These are phyloP conservation scores for Aspergillus funiculosus DNA, from an alignment of 495 filamentous ascomycete species.

Conservation along the genomic window DNA sequence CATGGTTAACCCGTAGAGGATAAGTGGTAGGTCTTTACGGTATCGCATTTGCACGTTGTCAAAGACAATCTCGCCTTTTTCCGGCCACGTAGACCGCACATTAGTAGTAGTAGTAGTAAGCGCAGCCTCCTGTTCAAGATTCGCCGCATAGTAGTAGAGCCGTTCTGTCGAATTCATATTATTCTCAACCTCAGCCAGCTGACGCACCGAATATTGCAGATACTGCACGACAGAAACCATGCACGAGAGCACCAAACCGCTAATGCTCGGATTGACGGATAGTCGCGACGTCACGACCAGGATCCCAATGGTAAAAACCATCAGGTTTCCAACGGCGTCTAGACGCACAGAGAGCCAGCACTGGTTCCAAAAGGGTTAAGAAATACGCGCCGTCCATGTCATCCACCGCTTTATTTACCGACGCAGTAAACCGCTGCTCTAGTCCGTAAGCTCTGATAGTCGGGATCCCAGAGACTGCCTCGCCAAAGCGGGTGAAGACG, in stretches of 20 bases:
- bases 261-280: conserved; percentile 67
- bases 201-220: conserved; percentile 96
- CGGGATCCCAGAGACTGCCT: conserved; percentile 85
- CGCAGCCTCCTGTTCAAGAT: conserved; percentile 91
- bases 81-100: conserved; percentile 77
- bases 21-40: conserved; percentile 54
- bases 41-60: conserved; percentile 90
- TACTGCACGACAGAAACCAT: conserved; percentile 92
- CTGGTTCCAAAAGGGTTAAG: conserved; percentile 89
- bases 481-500: conserved; percentile 97
- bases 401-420: conserved; percentile 97
- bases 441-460: conserved; percentile 94
- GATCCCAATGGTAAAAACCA: conserved; percentile 79
- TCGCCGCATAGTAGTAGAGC: conserved; percentile 85
- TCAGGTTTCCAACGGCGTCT: conserved; percentile 90
- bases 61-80: conserved; percentile 81
- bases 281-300: conserved; percentile 70
- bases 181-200: conserved; percentile 97
- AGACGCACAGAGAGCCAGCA: conserved; percentile 91
- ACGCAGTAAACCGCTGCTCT: conserved; percentile 74
- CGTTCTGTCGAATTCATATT: conserved; percentile 98
- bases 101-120: conserved; percentile 77
- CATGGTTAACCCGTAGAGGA: conserved; percentile 67
- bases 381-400: conserved; percentile 91
- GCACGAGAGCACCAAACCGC: conserved; percentile 93